Percentiles rank a stretch among this genome's conserved stretches.
These are phyloP conservation scores for Botrytis fabae DNA, from an alignment of 2,329 filamentous ascomycete species.

Conservation along the genomic window DNA sequence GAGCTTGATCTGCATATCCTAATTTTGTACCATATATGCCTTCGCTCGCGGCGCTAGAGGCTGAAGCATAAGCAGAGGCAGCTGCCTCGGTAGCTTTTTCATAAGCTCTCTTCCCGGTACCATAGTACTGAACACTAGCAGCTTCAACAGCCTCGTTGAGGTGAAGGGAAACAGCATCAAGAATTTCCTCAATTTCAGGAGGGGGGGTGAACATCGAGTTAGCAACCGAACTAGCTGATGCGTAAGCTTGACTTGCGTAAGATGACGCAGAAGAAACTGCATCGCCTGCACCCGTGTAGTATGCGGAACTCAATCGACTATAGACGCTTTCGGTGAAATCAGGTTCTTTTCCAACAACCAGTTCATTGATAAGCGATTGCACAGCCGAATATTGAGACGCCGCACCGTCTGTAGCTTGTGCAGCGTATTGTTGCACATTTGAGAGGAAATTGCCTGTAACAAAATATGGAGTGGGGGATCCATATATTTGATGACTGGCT, in stretches of 20 bases:
- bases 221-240: conserved; percentile 47
- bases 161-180: conserved; percentile 57
- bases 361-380: conserved; percentile 71
- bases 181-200: conserved; percentile 56
- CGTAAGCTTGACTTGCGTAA: conserved; percentile 50
- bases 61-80: conserved; percentile 53
- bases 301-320: conserved; percentile 68
- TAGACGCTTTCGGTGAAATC: conserved; percentile 81
- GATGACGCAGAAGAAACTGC: conserved; percentile 52
- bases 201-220: conserved; percentile 56
- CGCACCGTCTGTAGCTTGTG: conserved; percentile 61
- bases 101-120: conserved; percentile 52
- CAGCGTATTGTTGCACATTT: conserved; percentile 58
- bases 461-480: conserved; percentile 39
- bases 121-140: conserved; percentile 58
- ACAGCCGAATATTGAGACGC: conserved; percentile 68
- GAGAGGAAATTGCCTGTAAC: conserved; percentile 47
- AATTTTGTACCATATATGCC: conserved; percentile 56
- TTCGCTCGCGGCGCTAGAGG: conserved; percentile 51
- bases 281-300: conserved; percentile 59
- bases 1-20: conserved; percentile 54
- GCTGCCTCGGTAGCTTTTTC: conserved; percentile 56
- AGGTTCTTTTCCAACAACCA: conserved; percentile 75
- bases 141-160: conserved; percentile 59
- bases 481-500: conserved; percentile 40